These are phyloP conservation scores for Solanum ossicruentum DNA, from an alignment of 257 asterid species.

Conservation along the genomic window DNA sequence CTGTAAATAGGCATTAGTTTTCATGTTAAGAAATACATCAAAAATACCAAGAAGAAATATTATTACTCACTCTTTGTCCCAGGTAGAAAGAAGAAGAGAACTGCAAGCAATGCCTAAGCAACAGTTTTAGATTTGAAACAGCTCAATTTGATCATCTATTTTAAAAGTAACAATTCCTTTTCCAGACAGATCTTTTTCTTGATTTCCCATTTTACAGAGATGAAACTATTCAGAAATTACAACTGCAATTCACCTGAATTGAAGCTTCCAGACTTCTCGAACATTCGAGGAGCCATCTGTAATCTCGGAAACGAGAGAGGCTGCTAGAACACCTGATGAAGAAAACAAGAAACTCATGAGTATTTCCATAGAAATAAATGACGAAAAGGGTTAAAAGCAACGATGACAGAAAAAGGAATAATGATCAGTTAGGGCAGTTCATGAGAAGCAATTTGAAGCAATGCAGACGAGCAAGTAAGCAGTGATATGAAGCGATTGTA, in stretches of 20 bases:
- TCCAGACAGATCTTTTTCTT: not conserved
- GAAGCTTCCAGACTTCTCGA: slow-evolving; percentile 85
- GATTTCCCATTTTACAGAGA: not conserved
- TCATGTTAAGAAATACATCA: not conserved
- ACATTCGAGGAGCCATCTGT: slow-evolving; percentile 92
- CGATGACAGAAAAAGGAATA: not conserved
- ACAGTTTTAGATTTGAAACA: not conserved
- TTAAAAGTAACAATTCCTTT: not conserved
- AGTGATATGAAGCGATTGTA: not conserved
- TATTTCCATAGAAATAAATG: not conserved
- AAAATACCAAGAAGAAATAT: no score
- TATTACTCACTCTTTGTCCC: no score
- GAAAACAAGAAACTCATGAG: not conserved
- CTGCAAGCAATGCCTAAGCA: not conserved
- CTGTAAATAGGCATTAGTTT: no score
- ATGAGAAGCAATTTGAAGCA: not conserved
- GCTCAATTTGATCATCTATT: not conserved
- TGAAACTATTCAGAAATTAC: not conserved
- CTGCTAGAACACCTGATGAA: slow-evolving; percentile 39
- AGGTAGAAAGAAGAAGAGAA: not conserved
- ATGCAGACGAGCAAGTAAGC: not conserved
- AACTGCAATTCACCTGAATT: slow-evolving; percentile 26
- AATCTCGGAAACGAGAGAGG: slow-evolving; percentile 63
- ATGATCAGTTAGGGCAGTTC: not conserved
- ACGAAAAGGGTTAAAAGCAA: not conserved